Evolutionary conservation across 164 flowering plant species (phyloP), one percentile per base, ranked within the genome.

Genomic region (Stephania japonica): DNA sequence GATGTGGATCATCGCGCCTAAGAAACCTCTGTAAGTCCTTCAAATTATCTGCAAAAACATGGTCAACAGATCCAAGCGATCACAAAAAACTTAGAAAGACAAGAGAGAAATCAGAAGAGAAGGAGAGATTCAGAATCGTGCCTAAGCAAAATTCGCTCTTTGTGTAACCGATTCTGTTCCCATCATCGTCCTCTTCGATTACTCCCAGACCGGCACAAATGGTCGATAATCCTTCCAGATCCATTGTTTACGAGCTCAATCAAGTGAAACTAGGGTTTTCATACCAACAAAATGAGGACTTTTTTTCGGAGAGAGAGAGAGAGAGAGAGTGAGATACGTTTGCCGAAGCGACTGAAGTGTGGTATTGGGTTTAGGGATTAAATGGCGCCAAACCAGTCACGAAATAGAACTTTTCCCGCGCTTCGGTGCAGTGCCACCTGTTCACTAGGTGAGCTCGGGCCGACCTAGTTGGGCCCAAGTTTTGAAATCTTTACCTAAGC

Each of bases 11-110:
- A 71, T 95, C 97, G 2, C 98, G 91, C 76, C 99, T 84, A 76
- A 95, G 72, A 83, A 90, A 95, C 73, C 98, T 84, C 78, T 90
- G 83, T 81, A 95, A 79, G 84, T 93, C 98, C 84, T 93, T 95
- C 87, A 95, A 82, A 84, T 90, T 90, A 66, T 95, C 99, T 95
- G 86, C 70, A 68, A 61, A 11, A 53, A 42, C 9, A 7, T 59
- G 16, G 53, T 47, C 16, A 16, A 73, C 7, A 67, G 50, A 14
- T n/a, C 10, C 11, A 12, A 23, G 4, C 16, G 63, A 72, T n/a
- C 38, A 32, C 38, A 21, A 42, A 47, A 16, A 78, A 26, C 6
- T 50, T 23, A 26, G 53, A 1, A 50, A 11, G 25, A 41, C 21
- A 41, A 24, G 21, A n/a, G 4, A 41, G n/a, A 13, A 76, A 7